Base-by-base conservation (phyloP, 1,284 basidiomycete genomes). In the Leucoagaricus sp. region DNA sequence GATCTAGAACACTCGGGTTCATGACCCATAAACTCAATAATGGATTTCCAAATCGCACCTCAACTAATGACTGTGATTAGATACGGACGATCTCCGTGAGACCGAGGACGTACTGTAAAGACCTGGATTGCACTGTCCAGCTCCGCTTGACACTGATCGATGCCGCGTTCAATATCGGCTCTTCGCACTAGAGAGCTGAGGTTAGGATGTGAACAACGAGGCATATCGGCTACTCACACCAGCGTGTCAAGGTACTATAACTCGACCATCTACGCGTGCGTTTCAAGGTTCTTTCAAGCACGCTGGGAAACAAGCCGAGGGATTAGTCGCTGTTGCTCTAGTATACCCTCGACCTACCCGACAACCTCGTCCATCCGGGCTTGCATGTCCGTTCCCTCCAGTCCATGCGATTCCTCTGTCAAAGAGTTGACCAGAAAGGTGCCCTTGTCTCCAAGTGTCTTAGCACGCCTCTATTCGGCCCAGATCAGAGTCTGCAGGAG, bases 341-440 rank as follows among this genome's bases (percentile, higher is more conserved):
- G 8, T 5, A 40, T n/a, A n/a, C 13, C 13, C 17, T 21, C 9
- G 17, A 65, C 78, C 54, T 65, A 82, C 82, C 60, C 64, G 52
- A 72, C 69, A 25, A 78, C 67, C 57, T 82, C 74, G 57, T 82
- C 77, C 21, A 72, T 70, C n/a, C 71, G 63, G 31, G 66, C 65
- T 46, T 69, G 68, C 13, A 78, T 64, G n/a, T 75, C 74, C 26
- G 73, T 72, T 19, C 77, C 74, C 36, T 70, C 70, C 38, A 80
- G 60, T 40, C 65, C 62, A 33, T 65, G 55, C 6, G 69, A 63
- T 13, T 78, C 72, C 6, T 80, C 78, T 6, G 68, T 64, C 44
- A 83, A 63, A 7, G 70, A 61, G 54, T 61, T 69, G 41, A 76
- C 60, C 12, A 83, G 62, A 19, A 65, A 60, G 8, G 67, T 65